These are phyloP conservation scores for Eragrostis curvula DNA, from an alignment of 176 grass and related monocot genomes.

Conservation along the genomic window DNA sequence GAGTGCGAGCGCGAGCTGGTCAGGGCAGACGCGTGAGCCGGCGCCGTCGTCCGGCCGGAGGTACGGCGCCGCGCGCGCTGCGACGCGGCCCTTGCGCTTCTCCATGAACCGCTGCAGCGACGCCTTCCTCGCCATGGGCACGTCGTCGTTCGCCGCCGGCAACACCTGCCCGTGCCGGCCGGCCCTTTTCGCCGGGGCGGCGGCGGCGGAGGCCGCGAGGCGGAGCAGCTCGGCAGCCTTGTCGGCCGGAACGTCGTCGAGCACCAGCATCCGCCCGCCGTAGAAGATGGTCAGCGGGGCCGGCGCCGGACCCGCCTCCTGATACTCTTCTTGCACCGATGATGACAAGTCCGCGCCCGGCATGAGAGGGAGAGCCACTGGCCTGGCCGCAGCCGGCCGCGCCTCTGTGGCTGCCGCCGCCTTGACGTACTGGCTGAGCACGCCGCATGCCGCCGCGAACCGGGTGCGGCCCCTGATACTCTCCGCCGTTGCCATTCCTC, in stretches of 20 bases:
- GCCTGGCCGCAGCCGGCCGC: not conserved
- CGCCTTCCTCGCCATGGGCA: slow-evolving; percentile 46
- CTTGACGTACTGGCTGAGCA: slow-evolving; percentile 61
- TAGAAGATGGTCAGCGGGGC: slow-evolving; percentile 70
- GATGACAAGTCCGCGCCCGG: slow-evolving; percentile 8
- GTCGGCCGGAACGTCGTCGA: slow-evolving; percentile 59
- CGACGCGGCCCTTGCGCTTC: slow-evolving; percentile 51
- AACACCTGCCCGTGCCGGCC: not conserved
- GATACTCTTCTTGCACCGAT: not conserved
- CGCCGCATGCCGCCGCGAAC: slow-evolving; percentile 53
- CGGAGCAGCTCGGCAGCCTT: slow-evolving; percentile 47
- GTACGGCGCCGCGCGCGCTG: slow-evolving; percentile 32
- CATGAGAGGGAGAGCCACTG: slow-evolving; percentile 7
- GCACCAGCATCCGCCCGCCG: slow-evolving; percentile 57
- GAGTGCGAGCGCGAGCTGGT: slow-evolving; percentile 21
- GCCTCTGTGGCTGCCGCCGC: slow-evolving; percentile 9
- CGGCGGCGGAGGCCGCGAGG: not conserved
- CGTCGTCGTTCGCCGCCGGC: slow-evolving; percentile 11
- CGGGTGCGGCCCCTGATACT: not conserved
- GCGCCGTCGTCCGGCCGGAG: not conserved
- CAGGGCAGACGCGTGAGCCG: too few relatives aligned
- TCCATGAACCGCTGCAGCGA: slow-evolving; percentile 43
- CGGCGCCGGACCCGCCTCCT: not conserved
- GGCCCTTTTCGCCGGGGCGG: not conserved
- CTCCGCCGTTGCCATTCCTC: not conserved